Base-by-base conservation (phyloP, 1,284 basidiomycete species). In the Melanopsichium pennsylvanicum region DNA sequence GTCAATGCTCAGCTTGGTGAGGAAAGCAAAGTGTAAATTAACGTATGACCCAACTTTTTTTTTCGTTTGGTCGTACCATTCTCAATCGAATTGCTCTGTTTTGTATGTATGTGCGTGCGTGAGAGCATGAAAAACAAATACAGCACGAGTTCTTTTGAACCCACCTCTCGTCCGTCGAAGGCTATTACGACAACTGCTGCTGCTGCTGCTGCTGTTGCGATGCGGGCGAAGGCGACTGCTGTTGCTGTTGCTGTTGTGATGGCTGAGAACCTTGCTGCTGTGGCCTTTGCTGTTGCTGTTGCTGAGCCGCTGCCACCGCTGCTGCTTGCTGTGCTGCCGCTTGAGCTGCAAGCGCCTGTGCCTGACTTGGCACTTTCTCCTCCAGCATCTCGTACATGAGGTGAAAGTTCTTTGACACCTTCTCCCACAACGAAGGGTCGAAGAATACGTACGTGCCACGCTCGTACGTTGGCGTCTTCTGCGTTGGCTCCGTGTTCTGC, bases 361-460 rank as follows among this genome's bases (percentile, higher is more conserved):
- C 63, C 48, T 72, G 72, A 18, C 46, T 62, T 9, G 75, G 61
- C 19, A 73, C 67, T 85, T 91, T 92, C 83, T 93, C 92, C 83
- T 94, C 92, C 70, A 94, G 84, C 79, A 91, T 90, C 58, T 88
- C 83, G 78, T 93, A 94, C 67, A 91, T 84, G 61, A 94, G 89
- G 16, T 88, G 88, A 86, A 93, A 90, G 80, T 92, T 74, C 62
- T 79, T 79, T 72, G 90, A 81, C 26, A 83, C 88, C 83, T 92
- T 92, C 56, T 87, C 85, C 92, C 93, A 96, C 71, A 87, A 87
- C 46, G 91, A 89, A 7, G 91, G 89, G 78, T 96, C 93, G 88
- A 92, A 95, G 84, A 90, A 92, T 38, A 92, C 91, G 83, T 94
- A 95, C 39, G 87, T 87, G 18, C 93, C 93, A 62, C 90, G 87